Percentiles rank a stretch among this genome's conserved stretches.
These are phyloP conservation scores for Clonostachys sp. DNA, from an alignment of 2,329 filamentous ascomycete species.

Conservation along the genomic window DNA sequence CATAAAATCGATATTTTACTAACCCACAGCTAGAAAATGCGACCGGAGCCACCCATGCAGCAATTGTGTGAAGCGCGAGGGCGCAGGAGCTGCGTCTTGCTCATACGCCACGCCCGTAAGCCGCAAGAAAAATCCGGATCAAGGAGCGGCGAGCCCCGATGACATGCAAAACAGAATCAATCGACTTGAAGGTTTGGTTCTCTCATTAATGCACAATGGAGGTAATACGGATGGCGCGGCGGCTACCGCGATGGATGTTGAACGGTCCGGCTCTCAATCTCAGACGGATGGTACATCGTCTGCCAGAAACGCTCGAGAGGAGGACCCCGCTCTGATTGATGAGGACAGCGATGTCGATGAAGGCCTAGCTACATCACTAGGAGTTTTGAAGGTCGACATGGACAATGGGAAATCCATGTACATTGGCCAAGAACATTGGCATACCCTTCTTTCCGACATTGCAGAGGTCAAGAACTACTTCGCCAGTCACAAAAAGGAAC, in stretches of 20 bases:
- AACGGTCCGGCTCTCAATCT: conserved; percentile 27
- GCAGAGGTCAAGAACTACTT: conserved; percentile 94
- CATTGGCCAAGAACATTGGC: conserved; percentile 80
- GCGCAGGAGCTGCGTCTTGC: conserved; percentile 75
- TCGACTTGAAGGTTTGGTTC: conserved; percentile 83
- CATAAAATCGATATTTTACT: conserved; percentile 20
- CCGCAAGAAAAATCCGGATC: conserved; percentile 71
- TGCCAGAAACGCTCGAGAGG: conserved; percentile 45
- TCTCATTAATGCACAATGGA: conserved; percentile 91
- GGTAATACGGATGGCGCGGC: conserved; percentile 40
- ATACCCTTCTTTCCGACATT: conserved; percentile 74
- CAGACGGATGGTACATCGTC: conserved; percentile 38
- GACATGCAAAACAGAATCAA: conserved; percentile 99
- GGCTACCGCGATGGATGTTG: conserved; percentile 24
- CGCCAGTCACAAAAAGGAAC: conserved; percentile 77
- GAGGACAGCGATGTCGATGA: conserved; percentile 67
- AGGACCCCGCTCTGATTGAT: conserved; percentile 47
- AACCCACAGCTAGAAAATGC: conserved; percentile 63
- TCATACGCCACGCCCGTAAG: conserved; percentile 71
- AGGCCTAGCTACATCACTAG: conserved; percentile 66
- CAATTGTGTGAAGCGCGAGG: conserved; percentile 89
- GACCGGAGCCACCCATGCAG: conserved; percentile 88
- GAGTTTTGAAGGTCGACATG: conserved; percentile 75
- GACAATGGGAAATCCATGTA: conserved; percentile 78
- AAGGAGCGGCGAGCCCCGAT: conserved; percentile 63